A percentile compares a stretch with the other conserved stretches of the same genome.
Conservation (phyloP, 2,329 filamentous ascomycete genomes). For the Aspergillus felis region DNA sequence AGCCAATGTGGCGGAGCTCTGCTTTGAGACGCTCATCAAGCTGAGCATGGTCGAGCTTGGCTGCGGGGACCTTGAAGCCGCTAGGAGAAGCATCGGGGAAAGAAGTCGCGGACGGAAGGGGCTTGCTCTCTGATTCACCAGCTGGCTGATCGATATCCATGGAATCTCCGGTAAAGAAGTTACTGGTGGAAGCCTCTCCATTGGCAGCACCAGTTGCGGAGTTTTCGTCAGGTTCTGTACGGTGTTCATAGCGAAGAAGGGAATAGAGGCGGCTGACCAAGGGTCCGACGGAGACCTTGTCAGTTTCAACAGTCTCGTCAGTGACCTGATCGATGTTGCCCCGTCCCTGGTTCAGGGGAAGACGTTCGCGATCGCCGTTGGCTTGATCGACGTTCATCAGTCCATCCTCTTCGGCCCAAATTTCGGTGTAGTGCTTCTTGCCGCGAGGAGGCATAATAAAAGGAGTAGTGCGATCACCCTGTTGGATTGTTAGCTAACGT, state of each 20-base stretch:
- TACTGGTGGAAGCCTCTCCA: constrained; percentile 13
- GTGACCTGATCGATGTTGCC: constrained; percentile 83
- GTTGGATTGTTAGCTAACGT: constrained; percentile 5
- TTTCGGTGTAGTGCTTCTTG: constrained; percentile 78
- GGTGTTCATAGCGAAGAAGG: constrained; percentile 71
- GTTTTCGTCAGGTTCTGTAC: constrained; percentile 52
- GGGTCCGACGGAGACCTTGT: constrained; percentile 83
- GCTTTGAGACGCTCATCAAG: constrained; percentile 89
- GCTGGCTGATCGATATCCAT: constrained; percentile 49
- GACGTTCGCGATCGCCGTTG: constrained; percentile 58
- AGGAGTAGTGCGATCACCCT: constrained; percentile 74
- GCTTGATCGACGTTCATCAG: constrained; percentile 68
- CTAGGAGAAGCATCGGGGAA: constrained; percentile 75
- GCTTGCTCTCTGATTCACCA: constrained; percentile 42
- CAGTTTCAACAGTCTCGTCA: constrained; percentile 81
- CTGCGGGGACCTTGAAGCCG: constrained; percentile 72
- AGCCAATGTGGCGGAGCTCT: constrained; percentile 85
- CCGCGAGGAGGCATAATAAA: constrained; percentile 85
- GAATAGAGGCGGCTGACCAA: constrained; percentile 77
- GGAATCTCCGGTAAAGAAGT: constrained; percentile 45
- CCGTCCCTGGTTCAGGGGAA: constrained; percentile 75
- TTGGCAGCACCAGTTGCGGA: constrained; percentile 23
- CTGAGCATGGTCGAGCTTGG: constrained; percentile 78
- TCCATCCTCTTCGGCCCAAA: constrained; percentile 94
- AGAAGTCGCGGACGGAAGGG: constrained; percentile 66